Percentiles rank a stretch among this genome's conserved stretches.
These are phyloP conservation scores for Amphichorda felina DNA, from an alignment of 2,329 filamentous ascomycete species.

Conservation along the genomic window DNA sequence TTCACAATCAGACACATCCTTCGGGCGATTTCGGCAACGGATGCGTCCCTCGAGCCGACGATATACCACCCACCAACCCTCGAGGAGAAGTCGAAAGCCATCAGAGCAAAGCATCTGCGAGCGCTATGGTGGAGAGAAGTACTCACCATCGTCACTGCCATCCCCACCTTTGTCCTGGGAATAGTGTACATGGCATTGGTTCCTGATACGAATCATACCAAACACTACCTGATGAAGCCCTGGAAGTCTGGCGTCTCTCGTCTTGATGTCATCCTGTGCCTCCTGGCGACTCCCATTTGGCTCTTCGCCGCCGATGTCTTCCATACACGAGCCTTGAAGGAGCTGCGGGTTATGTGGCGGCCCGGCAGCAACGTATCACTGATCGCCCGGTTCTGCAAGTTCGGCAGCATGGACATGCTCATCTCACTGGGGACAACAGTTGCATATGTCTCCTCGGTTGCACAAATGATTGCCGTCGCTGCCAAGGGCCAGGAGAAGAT, in stretches of 20 bases:
- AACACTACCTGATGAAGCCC: conserved; percentile 56
- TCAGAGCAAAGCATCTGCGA: conserved; percentile 58
- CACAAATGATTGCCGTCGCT: conserved; percentile 57
- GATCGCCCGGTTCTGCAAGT: conserved; percentile 71
- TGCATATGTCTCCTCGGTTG: conserved; percentile 74
- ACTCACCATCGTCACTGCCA: conserved; percentile 55
- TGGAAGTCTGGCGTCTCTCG: conserved; percentile 64
- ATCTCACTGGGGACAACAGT: conserved; percentile 83
- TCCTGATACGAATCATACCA: conserved; percentile 25
- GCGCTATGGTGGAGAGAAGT: conserved; percentile 59
- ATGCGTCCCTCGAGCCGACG: conserved; percentile 53
- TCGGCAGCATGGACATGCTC: conserved; percentile 93
- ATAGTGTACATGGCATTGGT: conserved; percentile 87
- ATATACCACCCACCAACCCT: conserved; percentile 73
- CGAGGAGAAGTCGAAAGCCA: conserved; percentile 66
- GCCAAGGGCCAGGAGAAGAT: conserved; percentile 26
- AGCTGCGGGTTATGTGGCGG: conserved; percentile 68
- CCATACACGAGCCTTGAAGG: conserved; percentile 67
- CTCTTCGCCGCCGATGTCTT: conserved; percentile 80
- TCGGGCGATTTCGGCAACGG: conserved; percentile 50
- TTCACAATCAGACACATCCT: conserved; percentile 72
- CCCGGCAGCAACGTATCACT: conserved; percentile 61
- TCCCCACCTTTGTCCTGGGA: conserved; percentile 79
- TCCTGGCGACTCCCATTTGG: conserved; percentile 77
- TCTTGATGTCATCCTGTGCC: conserved; percentile 67